Base-by-base conservation (phyloP, 2,329 filamentous ascomycete species). In the Paecilomyces niveus region DNA sequence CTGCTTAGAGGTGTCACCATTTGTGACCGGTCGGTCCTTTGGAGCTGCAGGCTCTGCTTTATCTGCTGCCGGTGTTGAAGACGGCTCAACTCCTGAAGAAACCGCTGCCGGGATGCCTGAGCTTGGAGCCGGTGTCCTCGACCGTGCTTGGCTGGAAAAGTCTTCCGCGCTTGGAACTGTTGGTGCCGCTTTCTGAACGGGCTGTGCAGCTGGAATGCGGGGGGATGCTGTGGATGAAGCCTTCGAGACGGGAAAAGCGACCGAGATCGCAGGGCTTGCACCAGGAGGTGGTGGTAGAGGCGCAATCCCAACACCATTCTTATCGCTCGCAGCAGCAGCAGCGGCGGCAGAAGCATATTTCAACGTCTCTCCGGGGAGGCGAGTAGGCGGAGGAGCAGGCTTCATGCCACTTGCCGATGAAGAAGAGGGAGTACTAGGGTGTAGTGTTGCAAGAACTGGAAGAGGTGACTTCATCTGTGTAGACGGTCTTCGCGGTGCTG, bases 321-420 rank as follows among this genome's bases (percentile, higher is more conserved):
- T 92, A 76, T 96, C 92, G 72, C 86, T 92, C 53, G 92, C 91
- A 0, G 94, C 93, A 0, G 93, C 94, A 0, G 94, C 94, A 0
- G 94, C 94, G 0, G 94, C 94, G 0, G 94, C 94, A 39, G 94
- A 97, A 52, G 94, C 94, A 72, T 99, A 99, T 76, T 97, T 97
- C 64, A 99, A 81, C 1, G 89, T 90, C 73, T 97, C 93, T 54
- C 92, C 92, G 3, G 91, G 89, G 6, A 90, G 87, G 72, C 93
- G 85, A 59, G 89, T 86, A 1, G 94, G 94, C 67, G 92, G 77
- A 18, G 91, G 87, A 18, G 94, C 94, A 11, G 94, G 93, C 79
- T 97, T 99, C 93, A 97, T 97, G 56, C 82, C 78, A 56, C 81
- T 81, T 56, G 80, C 81, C 58, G 82, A 77, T 55, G 81, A 76